Base-by-base conservation (phyloP, 2,329 filamentous ascomycete genomes). In the Aspergillus sp. region DNA sequence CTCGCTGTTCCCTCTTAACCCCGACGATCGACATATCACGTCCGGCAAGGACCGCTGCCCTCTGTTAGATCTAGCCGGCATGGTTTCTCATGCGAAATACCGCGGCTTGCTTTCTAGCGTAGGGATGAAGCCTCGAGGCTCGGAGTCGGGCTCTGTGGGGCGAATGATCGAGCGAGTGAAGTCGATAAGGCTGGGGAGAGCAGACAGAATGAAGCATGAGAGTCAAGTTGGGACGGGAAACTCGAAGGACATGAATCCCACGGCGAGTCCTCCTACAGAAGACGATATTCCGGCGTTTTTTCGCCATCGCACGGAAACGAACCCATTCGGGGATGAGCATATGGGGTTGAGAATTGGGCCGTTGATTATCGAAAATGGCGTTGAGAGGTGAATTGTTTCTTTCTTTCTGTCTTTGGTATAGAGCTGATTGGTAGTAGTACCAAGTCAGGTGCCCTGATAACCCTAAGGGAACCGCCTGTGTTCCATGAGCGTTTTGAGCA, bases 261-360 rank as follows among this genome's bases (percentile, higher is more conserved):
- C 4, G 4, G 14, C 12, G 2, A 16, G 36, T 2, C 14, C 12
- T 6, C 49, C 62, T 24, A 60, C 54, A 2, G 69, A 72, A 16
- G 59, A 60, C 10, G 60, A 71, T 46, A 67, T 77, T 10, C 74
- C 75, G 0, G 26, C 66, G 1, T 74, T 71, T 49, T 67, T 74
- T 11, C 65, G 67, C 26, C 63, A 62, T 9, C 66, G 71, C 32
- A 64, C 69, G 0, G 68, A 75, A 24, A 69, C 70, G 53, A 67
- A 77, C 61, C 76, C 76, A 0, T 78, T 72, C 58, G 73, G 71
- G 3, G 73, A 78, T 54, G 70, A 78, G 1, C 77, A 78, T 46
- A 77, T 78, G 73, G 74, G 69, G 7, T 65, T 80, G 11, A 69
- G 77, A 0, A 54, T 80, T 22, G 78, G 78, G 0, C 75, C 77